phyloP scores from a whole-genome alignment of 495 filamentous ascomycete species.

The Sordaria brevicollis region DNA sequence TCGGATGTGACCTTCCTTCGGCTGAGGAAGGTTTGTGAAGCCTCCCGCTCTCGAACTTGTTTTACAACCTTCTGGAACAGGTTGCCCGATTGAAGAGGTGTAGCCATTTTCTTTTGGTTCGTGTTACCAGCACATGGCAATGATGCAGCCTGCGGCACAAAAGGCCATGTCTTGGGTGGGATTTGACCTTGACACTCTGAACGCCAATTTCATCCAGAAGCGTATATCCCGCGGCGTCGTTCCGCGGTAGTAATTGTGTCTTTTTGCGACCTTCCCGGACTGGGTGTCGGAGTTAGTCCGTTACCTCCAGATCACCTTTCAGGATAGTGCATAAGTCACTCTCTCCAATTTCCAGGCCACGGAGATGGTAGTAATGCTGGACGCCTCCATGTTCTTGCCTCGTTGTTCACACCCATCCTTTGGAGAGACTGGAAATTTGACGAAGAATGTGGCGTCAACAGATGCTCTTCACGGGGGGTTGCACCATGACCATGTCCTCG shows the following conservation, averaged over 20 bases:
- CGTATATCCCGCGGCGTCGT: background rate
- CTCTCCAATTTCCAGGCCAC: background rate
- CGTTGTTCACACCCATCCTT: background rate
- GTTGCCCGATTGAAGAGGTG: background rate
- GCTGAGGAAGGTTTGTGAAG: background rate
- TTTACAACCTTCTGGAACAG: background rate
- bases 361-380: background rate
- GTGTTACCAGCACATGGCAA: background rate
- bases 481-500: background rate
- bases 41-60: background rate
- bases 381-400: background rate
- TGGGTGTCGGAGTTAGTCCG: background rate
- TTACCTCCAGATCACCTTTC: background rate
- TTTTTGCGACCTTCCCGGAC: background rate
- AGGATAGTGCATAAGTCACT: background rate
- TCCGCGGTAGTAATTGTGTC: background rate
- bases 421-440: background rate
- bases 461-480: background rate
- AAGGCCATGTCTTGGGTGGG: background rate
- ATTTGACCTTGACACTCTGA: background rate
- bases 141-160: background rate
- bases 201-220: background rate
- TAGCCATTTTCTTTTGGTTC: background rate
- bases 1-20: background rate
- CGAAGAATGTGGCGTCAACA: background rate